Evolutionary conservation across 495 filamentous ascomycete genomes (phyloP).

Genomic region (Ascobolus immersus): DNA sequence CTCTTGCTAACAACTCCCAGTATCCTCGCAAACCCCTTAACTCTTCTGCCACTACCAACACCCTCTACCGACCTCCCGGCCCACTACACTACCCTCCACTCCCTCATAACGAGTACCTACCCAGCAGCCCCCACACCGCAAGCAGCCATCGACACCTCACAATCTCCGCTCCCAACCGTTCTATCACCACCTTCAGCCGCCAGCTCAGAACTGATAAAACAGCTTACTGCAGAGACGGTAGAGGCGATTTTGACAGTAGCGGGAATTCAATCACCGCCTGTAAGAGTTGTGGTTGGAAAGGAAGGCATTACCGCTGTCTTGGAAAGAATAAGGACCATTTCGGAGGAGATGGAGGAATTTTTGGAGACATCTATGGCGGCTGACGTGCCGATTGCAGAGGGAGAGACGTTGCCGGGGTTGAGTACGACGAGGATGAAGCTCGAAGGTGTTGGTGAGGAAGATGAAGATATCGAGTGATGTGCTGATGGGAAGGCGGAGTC

Average conservation of each 20-base stretch:
- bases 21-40: neutral
- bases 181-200: too few species aligned
- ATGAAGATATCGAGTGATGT: too few species aligned
- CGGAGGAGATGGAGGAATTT: constrained; percentile 89
- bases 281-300: neutral
- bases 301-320: neutral
- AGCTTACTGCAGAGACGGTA: constrained; percentile 43
- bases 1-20: too few species aligned
- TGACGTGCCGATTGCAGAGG: too few species aligned
- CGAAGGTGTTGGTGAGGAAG: too few species aligned
- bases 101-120: neutral
- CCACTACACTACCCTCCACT: neutral
- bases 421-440: too few species aligned
- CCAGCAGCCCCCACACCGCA: too few species aligned
- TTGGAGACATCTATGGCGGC: constrained; percentile 67
- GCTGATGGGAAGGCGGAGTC: too few species aligned
- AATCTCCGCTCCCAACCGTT: neutral
- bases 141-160: neutral
- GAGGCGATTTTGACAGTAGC: constrained; percentile 53
- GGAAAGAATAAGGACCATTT: constrained; percentile 60
- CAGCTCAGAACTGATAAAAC: too few species aligned
- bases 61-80: neutral
- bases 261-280: neutral
- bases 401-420: too few species aligned
- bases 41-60: neutral